Base-by-base conservation (phyloP, 495 filamentous ascomycete genomes). In the Chaetomium fimeti region DNA sequence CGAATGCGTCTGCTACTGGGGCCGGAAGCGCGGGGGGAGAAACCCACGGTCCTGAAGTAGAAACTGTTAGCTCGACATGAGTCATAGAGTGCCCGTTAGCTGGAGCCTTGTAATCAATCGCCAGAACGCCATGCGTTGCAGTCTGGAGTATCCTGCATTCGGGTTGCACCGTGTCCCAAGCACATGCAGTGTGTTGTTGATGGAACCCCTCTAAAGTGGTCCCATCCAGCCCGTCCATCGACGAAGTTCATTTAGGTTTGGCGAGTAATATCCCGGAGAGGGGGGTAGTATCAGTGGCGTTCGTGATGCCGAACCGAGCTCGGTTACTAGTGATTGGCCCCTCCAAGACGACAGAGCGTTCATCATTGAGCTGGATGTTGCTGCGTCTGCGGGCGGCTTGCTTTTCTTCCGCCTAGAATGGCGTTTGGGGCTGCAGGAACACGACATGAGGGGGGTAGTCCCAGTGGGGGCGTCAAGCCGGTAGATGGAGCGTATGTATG, bases 231-330 rank as follows among this genome's bases (percentile, higher is more conserved):
- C n/a, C n/a, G 5, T 36, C 9, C 40, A 43, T 18, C 16, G 2
- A 6, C 3, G 40, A 18, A 18, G 13, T 40, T 40, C n/a, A 32
- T 15, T 13, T 27, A 12, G 13, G 49, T 16, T 16, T 52, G 24
- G 32, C 32, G 4, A 52, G 49, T 43, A 18, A 18, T 43, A 43
- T 43, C 40, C 9, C 15, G 12, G 2, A 13, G 13, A 2, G 28
- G n/a, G 38, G 52, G 52, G 52, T 55, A 18, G 52, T 18, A 55
- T 32, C 52, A 20, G 18, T 36, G 52, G 28, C 28, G 52, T 20
- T 55, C 4, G n/a, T 38, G 28, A 36, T 20, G 16, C 29, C 9
- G 28, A 5, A 12, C 22, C 25, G 13, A 12, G 9, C 15, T 15
- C 16, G 24, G 11, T 16, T 32, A 29, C 18, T 53, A 11, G 18